These are phyloP conservation scores for Fusarium praegraminearum DNA, from an alignment of 2,329 filamentous ascomycete species.

Conservation along the genomic window DNA sequence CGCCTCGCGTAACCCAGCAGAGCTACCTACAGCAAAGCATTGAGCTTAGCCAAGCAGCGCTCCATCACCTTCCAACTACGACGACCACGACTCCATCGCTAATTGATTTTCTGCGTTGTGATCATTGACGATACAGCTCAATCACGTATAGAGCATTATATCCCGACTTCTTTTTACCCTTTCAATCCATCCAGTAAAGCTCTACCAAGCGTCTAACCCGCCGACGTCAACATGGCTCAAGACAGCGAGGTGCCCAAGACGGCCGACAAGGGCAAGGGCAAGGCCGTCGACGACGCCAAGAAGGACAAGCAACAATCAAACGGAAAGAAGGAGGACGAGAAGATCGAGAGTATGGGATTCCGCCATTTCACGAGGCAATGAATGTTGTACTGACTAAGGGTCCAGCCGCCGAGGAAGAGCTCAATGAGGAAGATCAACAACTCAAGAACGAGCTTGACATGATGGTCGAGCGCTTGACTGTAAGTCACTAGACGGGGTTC, in stretches of 20 bases:
- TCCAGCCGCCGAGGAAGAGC: constrained; percentile 76
- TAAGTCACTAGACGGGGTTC: constrained; percentile 55
- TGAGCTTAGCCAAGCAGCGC: constrained; percentile 55
- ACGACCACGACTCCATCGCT: constrained; percentile 41
- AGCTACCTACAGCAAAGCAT: constrained; percentile 52
- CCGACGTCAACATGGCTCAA: constrained; percentile 81
- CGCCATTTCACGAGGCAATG: constrained; percentile 21
- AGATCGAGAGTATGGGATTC: constrained; percentile 59
- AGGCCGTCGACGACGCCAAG: constrained; percentile 79
- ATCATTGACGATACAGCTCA: constrained; percentile 23
- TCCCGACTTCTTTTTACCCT: constrained; percentile 12
- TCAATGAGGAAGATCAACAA: constrained; percentile 98
- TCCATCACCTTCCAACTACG: constrained; percentile 55
- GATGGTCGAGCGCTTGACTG: constrained; percentile 94
- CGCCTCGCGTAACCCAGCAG: constrained; percentile 60
- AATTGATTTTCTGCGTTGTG: constrained; percentile 29
- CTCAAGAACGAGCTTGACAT: constrained; percentile 98
- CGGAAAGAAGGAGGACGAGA: constrained; percentile 82
- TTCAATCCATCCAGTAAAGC: constrained; percentile 41
- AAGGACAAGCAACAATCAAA: constrained; percentile 77
- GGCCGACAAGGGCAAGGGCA: constrained; percentile 96
- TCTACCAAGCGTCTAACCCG: constrained; percentile 46
- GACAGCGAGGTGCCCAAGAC: constrained; percentile 87
- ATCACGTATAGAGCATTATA: constrained; percentile 9
- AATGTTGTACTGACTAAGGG: constrained; percentile 40